Percentiles rank a stretch among this genome's conserved stretches.
These are phyloP conservation scores for Gonapodya prolifera DNA, from an alignment of 192 early-diverging fungal genomes.

Conservation along the genomic window DNA sequence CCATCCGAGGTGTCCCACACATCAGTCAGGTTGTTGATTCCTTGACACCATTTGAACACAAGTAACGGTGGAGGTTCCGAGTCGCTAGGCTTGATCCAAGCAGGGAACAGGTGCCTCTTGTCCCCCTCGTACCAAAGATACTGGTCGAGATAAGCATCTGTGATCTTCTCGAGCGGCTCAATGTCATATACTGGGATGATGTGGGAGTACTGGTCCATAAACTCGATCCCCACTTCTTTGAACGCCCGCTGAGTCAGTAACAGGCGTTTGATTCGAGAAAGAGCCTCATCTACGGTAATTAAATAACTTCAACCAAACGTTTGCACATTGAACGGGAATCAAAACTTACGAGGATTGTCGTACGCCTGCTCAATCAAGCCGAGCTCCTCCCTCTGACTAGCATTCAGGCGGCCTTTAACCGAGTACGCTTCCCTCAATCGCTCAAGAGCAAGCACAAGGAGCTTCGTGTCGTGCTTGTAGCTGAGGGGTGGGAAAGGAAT, in stretches of 20 bases:
- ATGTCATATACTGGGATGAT: conserved; percentile 95
- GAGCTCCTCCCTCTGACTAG: conserved; percentile 92
- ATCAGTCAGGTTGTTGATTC: conserved; percentile 92
- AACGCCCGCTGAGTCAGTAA: conserved; percentile 95
- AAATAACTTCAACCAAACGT: conserved; percentile 11
- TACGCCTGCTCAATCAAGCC: conserved; percentile 98
- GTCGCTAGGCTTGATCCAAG: conserved; percentile 98
- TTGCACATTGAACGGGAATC: conserved; percentile 2
- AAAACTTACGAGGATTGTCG: conserved; percentile 79
- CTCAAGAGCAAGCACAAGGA: conserved; percentile 90
- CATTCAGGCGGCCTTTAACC: conserved; percentile 88
- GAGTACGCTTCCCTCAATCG: conserved; percentile 87
- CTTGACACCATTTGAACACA: conserved; percentile 97
- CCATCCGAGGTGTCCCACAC: conserved; percentile 87
- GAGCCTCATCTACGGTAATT: no score
- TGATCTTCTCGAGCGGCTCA: conserved; percentile 99
- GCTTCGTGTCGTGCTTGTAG: conserved; percentile 99
- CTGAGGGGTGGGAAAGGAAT: conserved; percentile 98
- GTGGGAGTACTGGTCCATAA: conserved; percentile 97
- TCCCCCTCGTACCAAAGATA: conserved; percentile 99
- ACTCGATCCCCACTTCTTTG: conserved; percentile 99
- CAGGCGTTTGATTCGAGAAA: conserved; percentile 85
- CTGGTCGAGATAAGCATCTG: conserved; percentile 97
- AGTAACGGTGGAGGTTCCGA: conserved; percentile 93
- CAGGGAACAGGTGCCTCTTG: conserved; percentile 91